Percentiles rank a stretch among this genome's conserved stretches.
These are phyloP conservation scores for Pterocarpus santalinus DNA, from an alignment of 306 rosid species.

Conservation along the genomic window DNA sequence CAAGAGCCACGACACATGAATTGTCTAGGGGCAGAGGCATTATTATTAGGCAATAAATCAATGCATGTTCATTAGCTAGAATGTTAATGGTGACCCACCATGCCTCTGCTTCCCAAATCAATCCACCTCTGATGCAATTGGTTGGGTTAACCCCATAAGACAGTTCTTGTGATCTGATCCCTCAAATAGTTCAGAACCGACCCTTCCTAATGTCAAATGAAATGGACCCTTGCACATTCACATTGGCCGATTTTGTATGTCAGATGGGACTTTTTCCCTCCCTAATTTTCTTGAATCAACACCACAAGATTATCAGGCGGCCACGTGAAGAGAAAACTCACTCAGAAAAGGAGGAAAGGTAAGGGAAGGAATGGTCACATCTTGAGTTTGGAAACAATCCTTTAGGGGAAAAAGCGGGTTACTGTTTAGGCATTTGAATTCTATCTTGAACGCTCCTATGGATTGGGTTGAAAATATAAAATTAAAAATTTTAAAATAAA, in stretches of 20 bases:
- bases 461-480: too few relatives aligned
- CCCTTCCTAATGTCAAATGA: conserved; percentile 39
- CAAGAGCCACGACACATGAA: conserved; percentile 34
- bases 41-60: conserved; percentile 34
- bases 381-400: conserved; percentile 24
- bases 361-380: conserved; percentile 24
- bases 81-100: conserved; percentile 49
- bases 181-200: conserved; percentile 26
- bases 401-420: not conserved
- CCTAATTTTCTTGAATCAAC: not conserved
- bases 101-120: conserved; percentile 39
- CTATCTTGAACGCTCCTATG: too few relatives aligned
- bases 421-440: conserved; percentile 15
- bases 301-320: conserved; percentile 33
- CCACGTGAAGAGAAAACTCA: conserved; percentile 34
- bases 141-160: conserved; percentile 34
- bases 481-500: too few relatives aligned
- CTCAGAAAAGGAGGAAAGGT: conserved; percentile 27
- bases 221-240: conserved; percentile 45
- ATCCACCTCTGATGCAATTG: conserved; percentile 38
- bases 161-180: conserved; percentile 28
- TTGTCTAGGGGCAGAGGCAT: conserved; percentile 35
- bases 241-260: conserved; percentile 30
- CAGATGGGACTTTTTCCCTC: conserved; percentile 6
- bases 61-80: conserved; percentile 45